These are phyloP conservation scores for Candida ortonii DNA, from an alignment of 805 yeast genomes.

Conservation along the genomic window DNA sequence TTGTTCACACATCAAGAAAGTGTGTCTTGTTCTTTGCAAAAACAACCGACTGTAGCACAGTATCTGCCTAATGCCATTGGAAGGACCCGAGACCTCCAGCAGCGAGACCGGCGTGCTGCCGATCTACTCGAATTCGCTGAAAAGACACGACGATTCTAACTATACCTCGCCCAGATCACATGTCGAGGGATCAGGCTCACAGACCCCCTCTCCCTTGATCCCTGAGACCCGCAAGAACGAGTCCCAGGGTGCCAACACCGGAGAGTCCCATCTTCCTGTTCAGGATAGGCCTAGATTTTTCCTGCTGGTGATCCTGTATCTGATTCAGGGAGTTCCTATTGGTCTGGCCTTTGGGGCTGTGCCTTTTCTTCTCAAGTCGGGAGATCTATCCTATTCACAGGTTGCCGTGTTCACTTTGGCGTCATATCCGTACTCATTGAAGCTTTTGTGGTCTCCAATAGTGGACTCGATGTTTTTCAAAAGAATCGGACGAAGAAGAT, in stretches of 20 bases:
- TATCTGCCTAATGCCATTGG: too few species aligned
- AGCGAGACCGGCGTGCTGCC: slow-evolving; percentile 14
- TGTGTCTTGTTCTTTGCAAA: too few species aligned
- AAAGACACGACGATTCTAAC: slow-evolving; percentile 23
- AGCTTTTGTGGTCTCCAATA: slow-evolving; percentile 91
- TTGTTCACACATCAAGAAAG: too few species aligned
- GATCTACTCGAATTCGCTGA: slow-evolving; percentile 17
- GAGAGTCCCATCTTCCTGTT: slow-evolving; percentile 28
- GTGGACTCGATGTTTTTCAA: slow-evolving; percentile 81
- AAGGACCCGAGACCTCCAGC: too few species aligned
- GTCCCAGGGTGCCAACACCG: slow-evolving; percentile 2
- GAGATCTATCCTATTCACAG: slow-evolving; percentile 75
- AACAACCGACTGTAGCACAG: too few species aligned
- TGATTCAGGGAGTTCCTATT: slow-evolving; percentile 94
- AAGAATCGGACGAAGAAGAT: slow-evolving; percentile 73
- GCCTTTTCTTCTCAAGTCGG: slow-evolving; percentile 82
- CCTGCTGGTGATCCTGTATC: slow-evolving; percentile 68
- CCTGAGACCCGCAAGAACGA: too few species aligned
- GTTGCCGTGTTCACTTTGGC: slow-evolving; percentile 90
- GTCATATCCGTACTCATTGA: slow-evolving; percentile 90
- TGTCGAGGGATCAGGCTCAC: slow-evolving; percentile 6
- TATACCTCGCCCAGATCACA: slow-evolving; percentile 17
- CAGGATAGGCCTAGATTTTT: slow-evolving; percentile 72
- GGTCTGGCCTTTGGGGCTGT: slow-evolving; percentile 94
- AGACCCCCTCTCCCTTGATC: too few species aligned